These are phyloP conservation scores for Metschnikowia reukaufii DNA, from an alignment of 805 yeast species.

Conservation along the genomic window DNA sequence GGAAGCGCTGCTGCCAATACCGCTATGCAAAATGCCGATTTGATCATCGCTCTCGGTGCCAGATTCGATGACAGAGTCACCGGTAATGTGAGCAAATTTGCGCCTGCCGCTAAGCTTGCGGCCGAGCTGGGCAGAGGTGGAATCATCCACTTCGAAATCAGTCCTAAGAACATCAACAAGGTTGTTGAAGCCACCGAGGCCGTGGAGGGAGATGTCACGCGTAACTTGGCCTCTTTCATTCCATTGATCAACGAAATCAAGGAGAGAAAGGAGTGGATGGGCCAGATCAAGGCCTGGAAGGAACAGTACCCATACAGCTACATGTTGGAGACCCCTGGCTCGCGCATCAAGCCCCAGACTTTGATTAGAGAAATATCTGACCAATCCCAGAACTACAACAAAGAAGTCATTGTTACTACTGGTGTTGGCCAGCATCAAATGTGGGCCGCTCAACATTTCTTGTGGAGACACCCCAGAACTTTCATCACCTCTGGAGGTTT, in stretches of 20 bases:
- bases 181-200: conserved; percentile 96
- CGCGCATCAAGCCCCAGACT: conserved; percentile 90
- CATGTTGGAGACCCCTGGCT: conserved; percentile 75
- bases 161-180: conserved; percentile 96
- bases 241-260: conserved; percentile 66
- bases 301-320: conserved; percentile 81
- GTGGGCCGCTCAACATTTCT: conserved; percentile 99
- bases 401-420: conserved; percentile 86
- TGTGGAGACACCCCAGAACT: conserved; percentile 90
- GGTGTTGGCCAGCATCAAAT: conserved; percentile 99
- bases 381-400: conserved; percentile 60
- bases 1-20: conserved; percentile 93
- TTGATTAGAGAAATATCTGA: conserved; percentile 75
- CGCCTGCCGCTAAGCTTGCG: conserved; percentile 90
- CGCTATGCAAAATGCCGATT: conserved; percentile 91
- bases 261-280: conserved; percentile 79
- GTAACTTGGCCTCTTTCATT: conserved; percentile 68
- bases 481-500: conserved; percentile 98
- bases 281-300: conserved; percentile 77
- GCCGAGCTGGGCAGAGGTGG: conserved; percentile 91
- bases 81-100: conserved; percentile 78
- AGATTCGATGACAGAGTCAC: conserved; percentile 99
- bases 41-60: conserved; percentile 93
- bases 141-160: conserved; percentile 92
- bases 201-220: conserved; percentile 91